Base-by-base conservation (phyloP, 2,329 filamentous ascomycete genomes). In the Samsoniella hepiali region DNA sequence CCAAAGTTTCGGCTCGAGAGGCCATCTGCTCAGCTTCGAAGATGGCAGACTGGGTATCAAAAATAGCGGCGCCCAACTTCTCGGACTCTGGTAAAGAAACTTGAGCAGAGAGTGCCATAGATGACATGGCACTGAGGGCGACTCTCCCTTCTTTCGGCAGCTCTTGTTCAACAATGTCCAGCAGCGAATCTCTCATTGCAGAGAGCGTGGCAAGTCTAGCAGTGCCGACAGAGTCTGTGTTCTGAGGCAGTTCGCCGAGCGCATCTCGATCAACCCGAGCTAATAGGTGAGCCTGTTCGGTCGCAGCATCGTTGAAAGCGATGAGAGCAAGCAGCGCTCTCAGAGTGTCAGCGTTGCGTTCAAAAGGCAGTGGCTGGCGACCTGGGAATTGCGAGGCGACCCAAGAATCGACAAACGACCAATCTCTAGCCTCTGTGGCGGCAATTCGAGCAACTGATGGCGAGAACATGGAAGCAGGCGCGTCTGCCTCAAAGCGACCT, bases 361-460 rank as follows among this genome's bases (percentile, higher is more conserved):
- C 94, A 74, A 97, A 97, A 0, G 81, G 73, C 0, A 92, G 93
- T 0, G 88, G 78, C 0, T 82, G 73, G 53, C 84, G 84, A 36
- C 85, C 83, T 51, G 82, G 81, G 68, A 90, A 91, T 71, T 90
- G 90, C 64, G 84, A 82, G 53, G 82, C 81, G 11, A 97, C 85
- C 93, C 94, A 98, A 69, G 81, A 81, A 76, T 96, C 92, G 68
- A 97, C 84, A 68, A 91, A 92, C 62, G 88, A 88, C 94, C 94
- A 98, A 76, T 97, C 93, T 72, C 94, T 93, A 54, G 92, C 91
- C 66, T 90, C 88, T 13, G 90, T 90, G 66, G 91, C 90, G 68
- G 91, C 90, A 65, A 90, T 88, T 64, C 91, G 89, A 59, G 87
- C 86, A 38, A 88, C 78, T 0, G 86, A 88, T 13, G 87, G 87